Evolutionary conservation across 345 rosid species (phyloP).

Genomic region (Gossypioides kirkii): DNA sequence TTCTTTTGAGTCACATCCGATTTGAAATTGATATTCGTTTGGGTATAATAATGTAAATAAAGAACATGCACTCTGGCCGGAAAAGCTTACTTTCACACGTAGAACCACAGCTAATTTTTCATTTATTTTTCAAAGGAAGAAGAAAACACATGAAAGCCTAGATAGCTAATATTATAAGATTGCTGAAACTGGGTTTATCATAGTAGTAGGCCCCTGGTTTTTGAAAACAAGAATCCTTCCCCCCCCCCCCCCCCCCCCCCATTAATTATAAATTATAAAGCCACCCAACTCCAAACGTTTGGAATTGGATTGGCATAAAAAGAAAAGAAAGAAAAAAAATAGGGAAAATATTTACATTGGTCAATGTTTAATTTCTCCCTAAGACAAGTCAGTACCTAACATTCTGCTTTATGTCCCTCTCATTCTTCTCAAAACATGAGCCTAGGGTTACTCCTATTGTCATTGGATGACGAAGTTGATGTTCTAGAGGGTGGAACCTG

Average conservation of each 20-base stretch:
- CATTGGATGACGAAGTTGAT: constrained; percentile 24
- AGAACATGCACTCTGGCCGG: not conserved
- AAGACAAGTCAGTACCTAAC: constrained; percentile 45
- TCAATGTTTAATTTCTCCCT: constrained; percentile 23
- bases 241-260: not conserved
- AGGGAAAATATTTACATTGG: constrained; percentile 20
- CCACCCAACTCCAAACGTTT: not conserved
- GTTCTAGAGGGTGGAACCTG: constrained; percentile 15
- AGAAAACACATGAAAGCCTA: not conserved
- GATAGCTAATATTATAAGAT: not conserved
- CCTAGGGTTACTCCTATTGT: constrained; percentile 25
- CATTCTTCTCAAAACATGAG: constrained; percentile 45
- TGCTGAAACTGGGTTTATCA: not conserved
- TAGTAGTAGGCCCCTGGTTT: not conserved
- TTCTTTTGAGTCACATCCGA: not conserved
- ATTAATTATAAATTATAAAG: not conserved
- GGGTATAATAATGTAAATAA: not conserved
- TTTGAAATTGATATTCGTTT: not conserved
- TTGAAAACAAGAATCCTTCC: not conserved
- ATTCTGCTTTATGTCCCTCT: constrained; percentile 26
- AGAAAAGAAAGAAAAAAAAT: not conserved
- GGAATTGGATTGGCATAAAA: not conserved
- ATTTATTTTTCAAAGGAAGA: not conserved
- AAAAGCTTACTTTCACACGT: not conserved
- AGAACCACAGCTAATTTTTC: not conserved